Evolutionary conservation across 192 early-diverging fungal species (phyloP).

Genomic region (Piromyces finnis): DNA sequence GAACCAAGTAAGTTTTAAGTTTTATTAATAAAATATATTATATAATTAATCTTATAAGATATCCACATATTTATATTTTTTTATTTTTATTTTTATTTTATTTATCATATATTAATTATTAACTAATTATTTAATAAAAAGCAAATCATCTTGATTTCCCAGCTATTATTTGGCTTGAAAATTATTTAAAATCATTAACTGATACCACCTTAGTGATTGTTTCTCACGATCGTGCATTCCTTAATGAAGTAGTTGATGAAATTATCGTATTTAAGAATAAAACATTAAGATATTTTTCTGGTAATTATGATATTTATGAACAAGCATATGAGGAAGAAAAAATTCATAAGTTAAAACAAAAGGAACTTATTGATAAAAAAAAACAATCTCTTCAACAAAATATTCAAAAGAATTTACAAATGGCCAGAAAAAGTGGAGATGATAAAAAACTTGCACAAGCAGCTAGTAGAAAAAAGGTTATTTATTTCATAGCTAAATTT

Average conservation of each 20-base stretch:
- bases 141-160: slow-evolving; percentile 76
- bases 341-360: slow-evolving; percentile 55
- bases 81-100: too few relatives aligned
- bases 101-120: too few relatives aligned
- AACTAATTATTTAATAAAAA: background rate
- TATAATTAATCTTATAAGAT: too few relatives aligned
- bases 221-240: slow-evolving; percentile 77
- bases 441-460: slow-evolving; percentile 59
- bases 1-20: slow-evolving; percentile 41
- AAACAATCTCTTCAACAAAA: background rate
- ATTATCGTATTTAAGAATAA: slow-evolving; percentile 58
- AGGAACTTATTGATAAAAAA: slow-evolving; percentile 27
- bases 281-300: slow-evolving; percentile 52
- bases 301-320: slow-evolving; percentile 51
- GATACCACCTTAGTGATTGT: slow-evolving; percentile 63
- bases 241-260: slow-evolving; percentile 58
- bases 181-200: slow-evolving; percentile 37
- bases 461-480: slow-evolving; percentile 57
- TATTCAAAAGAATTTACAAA: slow-evolving; percentile 56
- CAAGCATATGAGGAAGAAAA: slow-evolving; percentile 3
- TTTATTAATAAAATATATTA: too few relatives aligned
- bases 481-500: too few relatives aligned
- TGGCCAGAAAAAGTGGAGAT: slow-evolving; percentile 57
- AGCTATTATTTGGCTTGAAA: slow-evolving; percentile 77
- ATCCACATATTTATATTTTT: too few relatives aligned